Conservation (phyloP, 2,329 filamentous ascomycete genomes). For the Beauveria bassiana region DNA sequence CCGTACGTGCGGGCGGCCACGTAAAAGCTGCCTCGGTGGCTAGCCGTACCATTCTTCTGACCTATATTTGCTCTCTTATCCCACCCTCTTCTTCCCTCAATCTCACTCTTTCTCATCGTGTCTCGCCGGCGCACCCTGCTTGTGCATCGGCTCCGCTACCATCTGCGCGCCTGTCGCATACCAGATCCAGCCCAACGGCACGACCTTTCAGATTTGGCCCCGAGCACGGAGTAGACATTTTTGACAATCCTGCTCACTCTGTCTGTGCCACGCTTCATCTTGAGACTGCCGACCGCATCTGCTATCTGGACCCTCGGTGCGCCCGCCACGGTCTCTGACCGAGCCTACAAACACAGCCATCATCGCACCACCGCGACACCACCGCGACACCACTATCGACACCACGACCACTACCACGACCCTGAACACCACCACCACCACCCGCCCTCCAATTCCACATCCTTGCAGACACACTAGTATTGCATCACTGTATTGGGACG, state of each 20-base stretch:
- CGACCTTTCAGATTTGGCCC: neutral
- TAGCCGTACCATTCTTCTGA: neutral
- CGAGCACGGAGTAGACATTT: neutral
- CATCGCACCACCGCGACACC: neutral
- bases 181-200: neutral
- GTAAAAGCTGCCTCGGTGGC: neutral
- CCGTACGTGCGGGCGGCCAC: neutral
- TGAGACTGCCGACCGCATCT: neutral
- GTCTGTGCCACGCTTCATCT: neutral
- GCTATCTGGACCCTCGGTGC: neutral
- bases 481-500: too few relatives aligned
- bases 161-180: neutral
- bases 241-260: neutral
- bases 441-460: neutral
- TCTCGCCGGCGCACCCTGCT: neutral
- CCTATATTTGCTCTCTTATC: neutral
- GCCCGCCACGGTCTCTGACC: neutral
- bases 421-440: neutral
- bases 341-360: neutral
- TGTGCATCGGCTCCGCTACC: neutral
- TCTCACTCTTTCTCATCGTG: neutral
- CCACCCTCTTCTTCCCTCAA: neutral
- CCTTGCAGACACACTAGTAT: neutral
- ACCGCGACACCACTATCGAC: neutral
- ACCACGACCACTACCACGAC: neutral